Evolutionary conservation across 345 rosid genomes (phyloP).

Genomic region (sweet orange (Citrus sinensis)): DVS_A1.0 CM039168.1:7810501-7811000

Average conservation of each 20-base stretch:
- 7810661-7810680: too few species aligned
- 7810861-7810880: rapidly evolving
- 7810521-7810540: rapidly evolving
- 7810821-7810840: neutral
- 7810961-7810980: rapidly evolving
- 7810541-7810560: neutral
- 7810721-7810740: too few species aligned
- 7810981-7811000: neutral
- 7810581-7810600: neutral
- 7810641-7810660: neutral
- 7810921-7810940: neutral
- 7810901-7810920: neutral
- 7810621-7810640: neutral
- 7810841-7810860: rapidly evolving
- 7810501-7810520: neutral
- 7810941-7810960: neutral
- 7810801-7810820: neutral
- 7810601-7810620: neutral
- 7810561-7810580: neutral
- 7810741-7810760: too few species aligned
- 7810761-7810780: too few species aligned
- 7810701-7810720: rapidly evolving
- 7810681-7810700: too few species aligned
- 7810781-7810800: too few species aligned
- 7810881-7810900: neutral